These are phyloP conservation scores for Peronosclerospora sorghi DNA, from an alignment of 352 stramenopile genomes.

Conservation along the genomic window DNA sequence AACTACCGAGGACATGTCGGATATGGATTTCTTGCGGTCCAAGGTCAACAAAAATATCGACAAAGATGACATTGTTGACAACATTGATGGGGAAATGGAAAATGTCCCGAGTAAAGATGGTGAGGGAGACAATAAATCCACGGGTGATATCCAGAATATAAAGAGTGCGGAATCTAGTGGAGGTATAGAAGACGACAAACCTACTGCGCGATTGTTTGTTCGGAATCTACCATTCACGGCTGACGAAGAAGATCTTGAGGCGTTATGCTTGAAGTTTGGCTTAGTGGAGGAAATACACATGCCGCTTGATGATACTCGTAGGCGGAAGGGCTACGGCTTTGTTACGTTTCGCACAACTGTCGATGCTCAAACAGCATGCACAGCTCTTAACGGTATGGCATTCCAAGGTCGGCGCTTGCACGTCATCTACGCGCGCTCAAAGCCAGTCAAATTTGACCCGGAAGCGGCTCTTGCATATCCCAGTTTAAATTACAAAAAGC, in stretches of 20 bases:
- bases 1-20: constrained; percentile 43
- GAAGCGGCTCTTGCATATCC: constrained; percentile 45
- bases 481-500: constrained; percentile 82
- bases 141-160: neutral
- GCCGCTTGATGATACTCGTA: constrained; percentile 91
- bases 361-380: constrained; percentile 83
- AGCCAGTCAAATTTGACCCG: constrained; percentile 50
- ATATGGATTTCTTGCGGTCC: constrained; percentile 90
- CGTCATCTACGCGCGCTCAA: constrained; percentile 84
- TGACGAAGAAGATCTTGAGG: constrained; percentile 92
- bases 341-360: constrained; percentile 90
- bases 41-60: constrained; percentile 89
- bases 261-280: constrained; percentile 86
- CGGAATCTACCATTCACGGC: constrained; percentile 95
- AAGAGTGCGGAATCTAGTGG: constrained; percentile 1
- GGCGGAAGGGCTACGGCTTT: constrained; percentile 96
- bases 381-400: constrained; percentile 85
- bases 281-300: constrained; percentile 91
- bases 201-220: constrained; percentile 90
- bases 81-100: constrained; percentile 22
- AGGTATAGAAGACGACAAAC: constrained; percentile 24
- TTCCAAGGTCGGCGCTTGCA: constrained; percentile 95
- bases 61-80: constrained; percentile 26
- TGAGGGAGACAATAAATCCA: constrained; percentile 1
- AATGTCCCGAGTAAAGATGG: constrained; percentile 26